Conservation (phyloP, 768 basidiomycete species). For the Tephrocybe sp. region DNA sequence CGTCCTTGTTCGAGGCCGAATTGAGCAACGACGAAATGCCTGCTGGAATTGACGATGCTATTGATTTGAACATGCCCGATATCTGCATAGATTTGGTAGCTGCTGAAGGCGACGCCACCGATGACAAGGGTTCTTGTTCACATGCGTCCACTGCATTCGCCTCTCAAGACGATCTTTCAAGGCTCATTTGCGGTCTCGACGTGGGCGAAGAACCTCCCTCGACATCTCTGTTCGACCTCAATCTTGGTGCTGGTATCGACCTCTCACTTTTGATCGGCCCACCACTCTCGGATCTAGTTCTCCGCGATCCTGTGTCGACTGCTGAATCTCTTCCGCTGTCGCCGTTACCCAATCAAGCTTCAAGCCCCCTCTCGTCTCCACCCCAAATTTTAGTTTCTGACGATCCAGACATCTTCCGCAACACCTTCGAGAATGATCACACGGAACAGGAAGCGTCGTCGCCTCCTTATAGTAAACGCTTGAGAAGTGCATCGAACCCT, state of each 20-base stretch:
- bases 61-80: background rate
- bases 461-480: slow-evolving; percentile 14
- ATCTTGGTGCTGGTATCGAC: slow-evolving; percentile 2
- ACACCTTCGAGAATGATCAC: slow-evolving; percentile 11
- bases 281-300: background rate
- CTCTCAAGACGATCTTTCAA: slow-evolving; percentile 13
- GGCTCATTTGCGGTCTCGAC: slow-evolving; percentile 2
- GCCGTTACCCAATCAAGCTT: slow-evolving; percentile 7
- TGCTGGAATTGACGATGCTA: background rate
- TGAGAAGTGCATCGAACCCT: slow-evolving; percentile 14
- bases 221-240: slow-evolving; percentile 6
- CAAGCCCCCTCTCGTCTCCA: slow-evolving; percentile 17
- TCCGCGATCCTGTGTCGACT: background rate
- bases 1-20: slow-evolving; percentile 3
- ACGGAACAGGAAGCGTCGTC: slow-evolving; percentile 6
- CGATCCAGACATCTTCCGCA: slow-evolving; percentile 9
- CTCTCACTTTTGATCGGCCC: slow-evolving; percentile 8
- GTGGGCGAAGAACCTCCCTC: slow-evolving; percentile 8
- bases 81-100: slow-evolving; percentile 7
- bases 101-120: background rate
- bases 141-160: slow-evolving; percentile 3
- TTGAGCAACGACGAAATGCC: background rate
- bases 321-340: slow-evolving; percentile 6
- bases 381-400: slow-evolving; percentile 6
- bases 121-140: background rate